phyloP scores from a whole-genome alignment of 495 filamentous ascomycete species.

The Podospora pseudocomata region DNA sequence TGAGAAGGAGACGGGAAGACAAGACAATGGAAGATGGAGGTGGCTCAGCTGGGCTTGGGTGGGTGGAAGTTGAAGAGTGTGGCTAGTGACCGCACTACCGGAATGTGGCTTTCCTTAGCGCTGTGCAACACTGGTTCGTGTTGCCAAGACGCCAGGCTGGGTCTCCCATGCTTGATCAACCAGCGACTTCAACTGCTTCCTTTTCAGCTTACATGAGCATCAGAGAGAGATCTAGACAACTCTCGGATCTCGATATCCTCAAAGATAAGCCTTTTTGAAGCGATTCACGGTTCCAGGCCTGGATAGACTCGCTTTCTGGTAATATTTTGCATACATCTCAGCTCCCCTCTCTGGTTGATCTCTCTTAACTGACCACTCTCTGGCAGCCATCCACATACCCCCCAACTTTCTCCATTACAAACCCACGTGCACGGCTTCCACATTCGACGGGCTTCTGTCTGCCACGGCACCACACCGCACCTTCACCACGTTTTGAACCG shows the following conservation, averaged over 20 bases:
- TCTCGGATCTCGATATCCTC: background rate
- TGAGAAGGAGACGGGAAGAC: background rate
- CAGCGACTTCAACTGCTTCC: background rate
- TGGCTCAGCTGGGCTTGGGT: background rate
- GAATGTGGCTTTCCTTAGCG: background rate
- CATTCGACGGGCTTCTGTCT: conserved; percentile 1
- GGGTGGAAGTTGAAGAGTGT: background rate
- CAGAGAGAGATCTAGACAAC: background rate
- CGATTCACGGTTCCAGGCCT: background rate
- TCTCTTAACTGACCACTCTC: background rate
- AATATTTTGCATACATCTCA: background rate
- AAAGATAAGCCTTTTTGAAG: background rate
- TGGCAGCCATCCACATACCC: background rate
- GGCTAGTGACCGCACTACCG: background rate
- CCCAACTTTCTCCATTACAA: background rate
- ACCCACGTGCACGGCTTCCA: conserved; percentile 2
- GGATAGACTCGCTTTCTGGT: background rate
- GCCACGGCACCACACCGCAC: background rate
- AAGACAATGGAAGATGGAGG: background rate
- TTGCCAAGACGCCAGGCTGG: background rate
- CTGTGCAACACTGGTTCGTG: background rate
- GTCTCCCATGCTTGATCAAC: background rate
- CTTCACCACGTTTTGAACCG: background rate
- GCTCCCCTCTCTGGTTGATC: background rate
- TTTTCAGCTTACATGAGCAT: conserved; percentile 6